Base-by-base conservation (phyloP, 768 basidiomycete genomes). In the Termitomyces sp. region DNA sequence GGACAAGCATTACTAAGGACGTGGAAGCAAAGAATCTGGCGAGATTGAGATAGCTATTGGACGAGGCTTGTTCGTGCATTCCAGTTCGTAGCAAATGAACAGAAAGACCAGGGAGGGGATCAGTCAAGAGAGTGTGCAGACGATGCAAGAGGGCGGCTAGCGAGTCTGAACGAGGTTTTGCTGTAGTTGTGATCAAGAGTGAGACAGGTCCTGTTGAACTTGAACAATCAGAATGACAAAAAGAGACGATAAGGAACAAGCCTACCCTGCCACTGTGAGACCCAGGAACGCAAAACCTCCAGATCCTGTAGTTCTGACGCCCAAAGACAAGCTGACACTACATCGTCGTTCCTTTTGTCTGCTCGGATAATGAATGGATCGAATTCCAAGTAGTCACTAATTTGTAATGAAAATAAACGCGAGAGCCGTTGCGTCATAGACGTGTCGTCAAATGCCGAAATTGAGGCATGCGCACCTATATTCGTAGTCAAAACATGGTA, bases 21-120 rank as follows among this genome's bases (percentile, higher is more conserved):
- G 83, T 82, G 10, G 61, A 71, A 8, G 85, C 74, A 63, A 85
- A 80, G 48, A 85, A 68, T n/a, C 84, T 74, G 1, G 85, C 86
- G 32, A 88, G 65, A 64, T 88, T 88, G 23, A 88, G 72, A 61
- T 80, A 83, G 17, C 72, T 64, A 58, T 86, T 86, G 14, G 80
- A 76, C 8, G 68, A 68, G n/a, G 58, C 66, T 11, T 77, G 67
- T 2, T 67, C 64, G n/a, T 66, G 50, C 19, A 72, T 66, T n/a
- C 66, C 61, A 34, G 78, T 63, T 61, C 78, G 74, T 11, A 86
- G 59, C 21, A 85, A 56, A 62, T 86, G 83, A 12, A 79, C 61
- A 12, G 73, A 79, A 8, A 79, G 63, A 40, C 66, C 62, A 21
- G 62, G 42, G 10, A 71, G 59, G 0, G 58, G 58, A 14, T 62